A percentile compares a stretch with the other conserved stretches of the same genome.
Evolutionary conservation across 805 yeast genomes (phyloP).

Genomic region (Metschnikowia arizonensis): DNA sequence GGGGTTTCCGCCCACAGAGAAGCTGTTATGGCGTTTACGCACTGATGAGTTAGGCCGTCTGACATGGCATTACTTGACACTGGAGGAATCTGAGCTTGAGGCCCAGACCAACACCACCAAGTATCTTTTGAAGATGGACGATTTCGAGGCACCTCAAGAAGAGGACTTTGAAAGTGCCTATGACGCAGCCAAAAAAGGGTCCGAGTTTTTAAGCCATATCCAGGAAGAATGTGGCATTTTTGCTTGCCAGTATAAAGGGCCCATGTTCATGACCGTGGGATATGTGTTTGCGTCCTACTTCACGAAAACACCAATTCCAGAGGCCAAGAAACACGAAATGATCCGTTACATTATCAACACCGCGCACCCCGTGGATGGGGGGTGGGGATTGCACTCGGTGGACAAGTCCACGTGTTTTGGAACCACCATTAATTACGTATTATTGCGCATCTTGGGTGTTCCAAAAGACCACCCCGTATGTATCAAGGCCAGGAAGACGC

Average conservation of each 20-base stretch:
- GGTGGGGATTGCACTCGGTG: slow-evolving; percentile 94
- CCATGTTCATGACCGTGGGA: slow-evolving; percentile 95
- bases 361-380: slow-evolving; percentile 98
- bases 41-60: slow-evolving; percentile 73
- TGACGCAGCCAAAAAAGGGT: slow-evolving; percentile 71
- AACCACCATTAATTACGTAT: slow-evolving; percentile 80
- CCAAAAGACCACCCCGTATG: slow-evolving; percentile 72
- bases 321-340: slow-evolving; percentile 62
- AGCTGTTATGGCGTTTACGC: slow-evolving; percentile 66
- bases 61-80: slow-evolving; percentile 66
- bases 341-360: slow-evolving; percentile 84
- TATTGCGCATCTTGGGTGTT: slow-evolving; percentile 77
- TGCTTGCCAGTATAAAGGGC: slow-evolving; percentile 94
- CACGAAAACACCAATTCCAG: slow-evolving; percentile 64
- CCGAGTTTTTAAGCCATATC: slow-evolving; percentile 59
- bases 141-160: slow-evolving; percentile 32
- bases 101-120: slow-evolving; percentile 56
- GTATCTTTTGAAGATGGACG: slow-evolving; percentile 46
- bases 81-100: slow-evolving; percentile 34
- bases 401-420: slow-evolving; percentile 97
- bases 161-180: slow-evolving; percentile 41
- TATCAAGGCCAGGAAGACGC: slow-evolving; percentile 65
- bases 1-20: slow-evolving; percentile 67
- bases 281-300: slow-evolving; percentile 72
- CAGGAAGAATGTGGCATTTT: slow-evolving; percentile 79